Percentiles rank a stretch among this genome's conserved stretches.
phyloP scores from a whole-genome alignment of 352 stramenopile genomes.

The Phytophthora pseudosyringae region DNA sequence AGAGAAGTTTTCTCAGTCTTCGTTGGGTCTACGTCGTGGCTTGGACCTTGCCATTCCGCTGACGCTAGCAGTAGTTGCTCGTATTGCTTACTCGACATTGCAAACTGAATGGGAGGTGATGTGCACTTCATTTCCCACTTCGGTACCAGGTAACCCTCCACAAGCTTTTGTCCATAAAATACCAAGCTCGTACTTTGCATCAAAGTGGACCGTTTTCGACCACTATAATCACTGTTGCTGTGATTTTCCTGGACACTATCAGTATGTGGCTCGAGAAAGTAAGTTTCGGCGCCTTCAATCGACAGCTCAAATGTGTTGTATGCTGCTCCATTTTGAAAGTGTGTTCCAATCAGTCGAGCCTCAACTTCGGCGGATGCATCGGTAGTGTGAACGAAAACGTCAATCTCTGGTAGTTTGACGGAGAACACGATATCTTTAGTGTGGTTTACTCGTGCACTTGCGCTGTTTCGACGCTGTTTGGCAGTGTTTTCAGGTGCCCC shows the following conservation, averaged over 20 bases:
- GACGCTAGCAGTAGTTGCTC: conserved; percentile 71
- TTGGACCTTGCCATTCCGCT: conserved; percentile 50
- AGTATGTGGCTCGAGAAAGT: conserved; percentile 59
- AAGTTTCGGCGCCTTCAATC: conserved; percentile 61
- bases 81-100: conserved; percentile 70
- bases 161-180: conserved; percentile 66
- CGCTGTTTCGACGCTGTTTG: conserved; percentile 23
- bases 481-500: conserved; percentile 5
- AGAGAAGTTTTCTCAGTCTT: conserved; percentile 13
- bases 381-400: conserved; percentile 68
- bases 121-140: conserved; percentile 73
- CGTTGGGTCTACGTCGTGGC: not conserved
- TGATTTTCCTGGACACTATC: not conserved
- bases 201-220: conserved; percentile 63
- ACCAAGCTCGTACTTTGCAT: conserved; percentile 65
- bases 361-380: conserved; percentile 72
- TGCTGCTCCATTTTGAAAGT: conserved; percentile 60
- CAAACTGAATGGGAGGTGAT: conserved; percentile 76
- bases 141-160: conserved; percentile 41
- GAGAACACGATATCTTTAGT: conserved; percentile 51
- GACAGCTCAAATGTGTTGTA: conserved; percentile 62
- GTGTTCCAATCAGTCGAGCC: conserved; percentile 53
- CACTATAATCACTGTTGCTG: not conserved
- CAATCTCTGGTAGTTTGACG: conserved; percentile 65
- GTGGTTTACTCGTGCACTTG: not conserved